Evolutionary conservation across 1,284 basidiomycete species (phyloP), one percentile per base, ranked within the genome.

Genomic region (Abortiporus biennis): DNA sequence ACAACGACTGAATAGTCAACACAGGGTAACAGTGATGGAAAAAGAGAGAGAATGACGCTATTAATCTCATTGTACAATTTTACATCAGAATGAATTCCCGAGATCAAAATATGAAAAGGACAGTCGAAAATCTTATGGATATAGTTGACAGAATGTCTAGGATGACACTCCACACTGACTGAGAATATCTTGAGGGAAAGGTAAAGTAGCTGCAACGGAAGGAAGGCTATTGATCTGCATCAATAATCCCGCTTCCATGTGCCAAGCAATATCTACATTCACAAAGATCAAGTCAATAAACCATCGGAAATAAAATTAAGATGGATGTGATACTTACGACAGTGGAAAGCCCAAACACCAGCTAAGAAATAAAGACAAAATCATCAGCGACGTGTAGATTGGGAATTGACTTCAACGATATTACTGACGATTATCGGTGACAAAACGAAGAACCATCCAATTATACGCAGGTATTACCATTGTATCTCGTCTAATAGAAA

Each of bases 281-380:
- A 13, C 19, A 36, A 38, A 16, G 13, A 12, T n/a, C 11, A 25
- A 20, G 36, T 38, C 30, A 16, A 16, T 25, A 20, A 20, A 29
- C 38, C 12, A n/a, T 33, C n/a, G n/a, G n/a, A n/a, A n/a, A n/a
- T n/a, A 16, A 16, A 15, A 29, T 32, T 25, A 16, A 23, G n/a
- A n/a, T n/a, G n/a, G n/a, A n/a, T n/a, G n/a, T n/a, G 33, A 15
- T 13, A 50, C 52, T 34, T 40, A 54, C 52, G 64, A 40, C 62
- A 64, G 47, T 66, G 64, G 52, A 64, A 63, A 5, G 62, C 57
- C 61, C 63, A 65, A 37, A 61, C 42, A 32, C 62, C 62, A 6
- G 63, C 48, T 50, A 32, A 4, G n/a, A n/a, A n/a, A n/a, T n/a
- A n/a, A n/a, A n/a, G n/a, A n/a, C n/a, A n/a, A n/a, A n/a, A n/a